These are phyloP conservation scores for Deakozyma indianensis DNA, from an alignment of 805 yeast genomes.

Conservation along the genomic window DNA sequence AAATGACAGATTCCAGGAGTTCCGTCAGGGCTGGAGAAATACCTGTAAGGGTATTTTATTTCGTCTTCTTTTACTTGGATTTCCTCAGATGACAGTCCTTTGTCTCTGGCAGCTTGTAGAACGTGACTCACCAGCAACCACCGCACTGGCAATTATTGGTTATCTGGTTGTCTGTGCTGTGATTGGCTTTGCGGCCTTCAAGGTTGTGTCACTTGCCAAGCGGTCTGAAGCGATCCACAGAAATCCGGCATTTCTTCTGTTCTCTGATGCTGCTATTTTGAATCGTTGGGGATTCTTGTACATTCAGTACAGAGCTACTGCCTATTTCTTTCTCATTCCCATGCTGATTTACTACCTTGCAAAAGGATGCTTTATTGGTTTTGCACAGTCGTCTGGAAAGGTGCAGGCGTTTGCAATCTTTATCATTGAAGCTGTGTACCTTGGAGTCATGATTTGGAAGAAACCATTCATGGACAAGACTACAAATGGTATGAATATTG, in stretches of 20 bases:
- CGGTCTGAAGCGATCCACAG: constrained; percentile 58
- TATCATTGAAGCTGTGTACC: constrained; percentile 58
- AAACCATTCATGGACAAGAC: constrained; percentile 92
- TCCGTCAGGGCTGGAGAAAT: constrained; percentile 39
- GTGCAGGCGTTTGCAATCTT: constrained; percentile 69
- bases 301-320: constrained; percentile 78
- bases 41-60: constrained; percentile 80
- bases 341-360: constrained; percentile 50
- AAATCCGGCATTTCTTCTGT: constrained; percentile 85
- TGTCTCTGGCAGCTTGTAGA: constrained; percentile 83
- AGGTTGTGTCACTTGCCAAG: constrained; percentile 63
- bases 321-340: constrained; percentile 68
- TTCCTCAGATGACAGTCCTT: constrained; percentile 72
- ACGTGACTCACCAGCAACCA: constrained; percentile 69
- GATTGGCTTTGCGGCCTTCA: constrained; percentile 55
- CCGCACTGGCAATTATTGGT: constrained; percentile 65
- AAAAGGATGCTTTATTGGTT: constrained; percentile 75
- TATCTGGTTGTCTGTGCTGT: constrained; percentile 43
- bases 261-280: constrained; percentile 66
- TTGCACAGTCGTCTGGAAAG: constrained; percentile 68
- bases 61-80: constrained; percentile 68
- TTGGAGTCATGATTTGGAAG: constrained; percentile 46
- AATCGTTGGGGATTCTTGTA: constrained; percentile 87
- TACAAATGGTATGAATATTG: constrained; percentile 85
- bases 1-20: constrained; percentile 55